Evolutionary conservation across 306 rosid genomes (phyloP).

Genomic region (Fagus sylvatica): DNA sequence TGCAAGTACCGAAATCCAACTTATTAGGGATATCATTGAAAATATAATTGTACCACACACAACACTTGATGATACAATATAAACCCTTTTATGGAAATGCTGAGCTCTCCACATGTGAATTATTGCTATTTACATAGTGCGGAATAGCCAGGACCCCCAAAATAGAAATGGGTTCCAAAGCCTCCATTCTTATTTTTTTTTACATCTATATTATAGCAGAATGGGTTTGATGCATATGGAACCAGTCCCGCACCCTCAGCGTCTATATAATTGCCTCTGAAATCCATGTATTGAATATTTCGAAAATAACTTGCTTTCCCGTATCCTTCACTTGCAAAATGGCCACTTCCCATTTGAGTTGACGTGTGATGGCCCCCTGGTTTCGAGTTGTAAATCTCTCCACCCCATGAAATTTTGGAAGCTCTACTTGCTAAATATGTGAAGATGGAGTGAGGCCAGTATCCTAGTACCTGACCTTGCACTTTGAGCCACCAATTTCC

Average conservation of each 20-base stretch:
- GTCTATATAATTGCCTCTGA: neutral
- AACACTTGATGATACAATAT: too few species aligned
- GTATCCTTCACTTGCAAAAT: conserved; percentile 20
- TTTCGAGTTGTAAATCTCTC: conserved; percentile 16
- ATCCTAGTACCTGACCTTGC: conserved; percentile 18
- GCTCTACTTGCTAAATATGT: neutral
- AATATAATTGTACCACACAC: too few species aligned
- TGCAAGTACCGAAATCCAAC: too few species aligned
- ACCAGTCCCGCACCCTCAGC: neutral
- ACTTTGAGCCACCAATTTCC: conserved; percentile 34
- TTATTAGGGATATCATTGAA: too few species aligned
- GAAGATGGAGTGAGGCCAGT: conserved; percentile 30
- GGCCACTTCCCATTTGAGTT: conserved; percentile 41
- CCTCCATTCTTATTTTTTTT: neutral
- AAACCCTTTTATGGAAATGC: too few species aligned
- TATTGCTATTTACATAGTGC: neutral
- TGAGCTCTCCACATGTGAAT: too few species aligned
- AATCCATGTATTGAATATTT: conserved; percentile 10
- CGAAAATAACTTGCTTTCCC: conserved; percentile 24
- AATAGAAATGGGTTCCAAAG: conserved; percentile 15
- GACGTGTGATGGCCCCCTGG: conserved; percentile 7
- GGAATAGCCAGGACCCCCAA: conserved; percentile 31
- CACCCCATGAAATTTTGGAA: neutral
- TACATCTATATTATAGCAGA: conserved; percentile 9
- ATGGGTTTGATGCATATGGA: conserved; percentile 6